phyloP scores from a whole-genome alignment of 2,329 filamentous ascomycete species.

The Fusarium sp. region DNA sequence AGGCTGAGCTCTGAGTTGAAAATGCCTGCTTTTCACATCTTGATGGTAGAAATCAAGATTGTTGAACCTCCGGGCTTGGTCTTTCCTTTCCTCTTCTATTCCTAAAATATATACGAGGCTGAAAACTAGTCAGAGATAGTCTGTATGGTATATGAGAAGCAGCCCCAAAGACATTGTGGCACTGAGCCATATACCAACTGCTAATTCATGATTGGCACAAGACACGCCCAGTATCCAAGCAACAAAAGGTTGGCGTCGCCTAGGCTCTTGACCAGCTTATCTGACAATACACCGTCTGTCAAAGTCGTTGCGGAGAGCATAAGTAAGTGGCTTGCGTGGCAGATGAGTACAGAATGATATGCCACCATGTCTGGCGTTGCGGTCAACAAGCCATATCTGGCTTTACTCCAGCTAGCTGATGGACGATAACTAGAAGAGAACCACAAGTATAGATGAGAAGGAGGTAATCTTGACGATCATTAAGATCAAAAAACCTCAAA shows the following conservation, averaged over 20 bases:
- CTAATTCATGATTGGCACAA: conserved; percentile 17
- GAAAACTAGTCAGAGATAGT: background rate
- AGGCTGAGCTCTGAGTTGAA: conserved; percentile 32
- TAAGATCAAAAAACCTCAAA: background rate
- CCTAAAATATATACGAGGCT: background rate
- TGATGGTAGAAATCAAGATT: background rate
- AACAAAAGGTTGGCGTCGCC: conserved; percentile 16
- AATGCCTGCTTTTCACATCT: conserved; percentile 4
- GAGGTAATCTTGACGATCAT: conserved; percentile 20
- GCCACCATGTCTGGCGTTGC: conserved; percentile 9
- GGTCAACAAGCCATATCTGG: conserved; percentile 4
- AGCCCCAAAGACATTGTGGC: conserved; percentile 7
- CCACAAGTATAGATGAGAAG: conserved; percentile 14
- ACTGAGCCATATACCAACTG: background rate
- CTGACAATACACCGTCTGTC: conserved; percentile 6
- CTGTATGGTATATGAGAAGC: background rate
- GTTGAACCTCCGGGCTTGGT: conserved; percentile 1
- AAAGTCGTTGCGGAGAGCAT: conserved; percentile 16
- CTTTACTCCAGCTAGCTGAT: background rate
- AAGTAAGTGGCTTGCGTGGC: conserved; percentile 5
- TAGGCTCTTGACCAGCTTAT: conserved; percentile 11
- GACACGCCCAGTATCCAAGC: conserved; percentile 3
- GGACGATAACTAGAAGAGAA: background rate
- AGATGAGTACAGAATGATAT: conserved; percentile 9
- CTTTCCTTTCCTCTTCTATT: background rate